phyloP scores from a whole-genome alignment of 352 stramenopile genomes.

The Phytophthora pinifolia region DNA sequence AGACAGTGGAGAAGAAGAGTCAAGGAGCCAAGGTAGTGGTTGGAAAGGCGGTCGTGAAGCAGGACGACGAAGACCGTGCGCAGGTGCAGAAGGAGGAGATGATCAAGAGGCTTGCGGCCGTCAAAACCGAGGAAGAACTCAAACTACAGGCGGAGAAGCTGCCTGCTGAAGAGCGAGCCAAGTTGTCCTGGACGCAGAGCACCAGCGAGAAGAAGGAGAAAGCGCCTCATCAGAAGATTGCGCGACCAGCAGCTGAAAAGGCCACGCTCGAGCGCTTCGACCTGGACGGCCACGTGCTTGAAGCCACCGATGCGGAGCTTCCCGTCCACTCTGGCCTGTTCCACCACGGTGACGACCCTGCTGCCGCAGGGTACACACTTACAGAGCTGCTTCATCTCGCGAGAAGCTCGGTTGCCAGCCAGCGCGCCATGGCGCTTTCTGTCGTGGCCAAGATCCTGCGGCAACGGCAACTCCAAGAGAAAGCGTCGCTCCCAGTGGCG shows the following conservation, averaged over 20 bases:
- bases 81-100: slow-evolving; percentile 23
- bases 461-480: slow-evolving; percentile 33
- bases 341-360: slow-evolving; percentile 76
- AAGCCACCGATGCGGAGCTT: slow-evolving; percentile 17
- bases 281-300: slow-evolving; percentile 49
- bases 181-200: slow-evolving; percentile 74
- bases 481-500: slow-evolving; percentile 11
- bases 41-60: slow-evolving; percentile 20
- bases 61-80: slow-evolving; percentile 7
- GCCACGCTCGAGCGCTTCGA: slow-evolving; percentile 70
- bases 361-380: slow-evolving; percentile 73
- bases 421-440: slow-evolving; percentile 64
- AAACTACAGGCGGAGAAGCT: slow-evolving; percentile 42
- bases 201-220: slow-evolving; percentile 17
- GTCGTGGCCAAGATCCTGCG: slow-evolving; percentile 66
- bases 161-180: slow-evolving; percentile 66
- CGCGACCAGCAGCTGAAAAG: slow-evolving; percentile 14
- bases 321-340: slow-evolving; percentile 70
- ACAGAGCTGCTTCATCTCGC: slow-evolving; percentile 71
- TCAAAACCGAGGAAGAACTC: slow-evolving; percentile 70
- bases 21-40: slow-evolving; percentile 21
- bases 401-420: slow-evolving; percentile 68
- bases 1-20: slow-evolving; percentile 7
- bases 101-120: slow-evolving; percentile 46
- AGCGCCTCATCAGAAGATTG: slow-evolving; percentile 11